phyloP scores from a whole-genome alignment of 2,329 filamentous ascomycete species.

The Clonostachys rosea region DNA sequence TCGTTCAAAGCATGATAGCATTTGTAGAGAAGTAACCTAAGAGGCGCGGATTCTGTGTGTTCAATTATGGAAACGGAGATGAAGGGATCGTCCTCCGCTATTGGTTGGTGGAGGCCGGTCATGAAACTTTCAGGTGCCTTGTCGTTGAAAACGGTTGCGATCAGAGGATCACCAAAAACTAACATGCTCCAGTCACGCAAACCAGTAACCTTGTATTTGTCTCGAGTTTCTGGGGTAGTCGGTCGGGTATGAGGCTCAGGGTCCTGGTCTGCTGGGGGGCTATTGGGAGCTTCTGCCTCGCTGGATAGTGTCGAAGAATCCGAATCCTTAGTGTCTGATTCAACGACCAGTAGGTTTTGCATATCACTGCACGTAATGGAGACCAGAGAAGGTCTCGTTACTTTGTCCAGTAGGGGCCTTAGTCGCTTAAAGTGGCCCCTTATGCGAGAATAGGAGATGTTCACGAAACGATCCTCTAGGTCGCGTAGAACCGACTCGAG shows the following conservation, averaged over 20 bases:
- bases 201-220: constrained; percentile 34
- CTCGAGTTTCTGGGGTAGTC: not conserved
- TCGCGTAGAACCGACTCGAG: constrained; percentile 54
- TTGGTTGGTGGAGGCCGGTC: not conserved
- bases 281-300: too few relatives aligned
- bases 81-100: not conserved
- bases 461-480: constrained; percentile 54
- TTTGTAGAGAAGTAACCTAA: not conserved
- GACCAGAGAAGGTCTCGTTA: constrained; percentile 46
- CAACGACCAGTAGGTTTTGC: constrained; percentile 40
- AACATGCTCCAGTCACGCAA: constrained; percentile 55
- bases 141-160: constrained; percentile 25
- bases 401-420: constrained; percentile 42
- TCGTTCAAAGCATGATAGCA: not conserved
- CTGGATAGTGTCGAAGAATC: too few relatives aligned
- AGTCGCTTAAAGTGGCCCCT: constrained; percentile 46
- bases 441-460: constrained; percentile 51
- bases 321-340: not conserved
- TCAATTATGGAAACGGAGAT: not conserved
- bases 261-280: too few relatives aligned
- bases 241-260: too few relatives aligned
- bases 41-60: not conserved
- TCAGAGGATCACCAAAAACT: constrained; percentile 55
- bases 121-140: not conserved
- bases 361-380: constrained; percentile 48